phyloP scores from a whole-genome alignment of 176 grass and related monocot species.

The Musa acuminata region DNA sequence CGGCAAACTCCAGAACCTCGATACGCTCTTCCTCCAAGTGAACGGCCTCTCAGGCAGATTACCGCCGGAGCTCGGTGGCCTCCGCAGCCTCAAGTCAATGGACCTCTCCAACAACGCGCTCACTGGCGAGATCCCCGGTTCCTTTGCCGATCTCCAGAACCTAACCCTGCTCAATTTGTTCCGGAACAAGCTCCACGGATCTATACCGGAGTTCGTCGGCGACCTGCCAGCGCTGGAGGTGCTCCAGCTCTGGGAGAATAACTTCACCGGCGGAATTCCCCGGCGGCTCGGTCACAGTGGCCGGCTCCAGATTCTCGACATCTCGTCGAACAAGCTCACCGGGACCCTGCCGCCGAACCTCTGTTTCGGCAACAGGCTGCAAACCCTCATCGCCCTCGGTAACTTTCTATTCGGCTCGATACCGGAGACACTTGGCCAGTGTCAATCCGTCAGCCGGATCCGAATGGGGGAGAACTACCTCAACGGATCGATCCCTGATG shows the following conservation, averaged over 20 bases:
- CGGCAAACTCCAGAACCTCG: constrained; percentile 50
- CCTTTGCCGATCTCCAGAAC: constrained; percentile 63
- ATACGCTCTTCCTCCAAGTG: constrained; percentile 41
- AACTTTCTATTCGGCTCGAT: constrained; percentile 1
- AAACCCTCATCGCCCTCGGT: constrained; percentile 2
- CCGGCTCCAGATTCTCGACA: not conserved
- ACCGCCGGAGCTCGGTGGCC: constrained; percentile 40
- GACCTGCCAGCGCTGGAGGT: constrained; percentile 19
- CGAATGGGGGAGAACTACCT: constrained; percentile 8
- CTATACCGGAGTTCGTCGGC: constrained; percentile 23
- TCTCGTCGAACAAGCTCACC: constrained; percentile 10
- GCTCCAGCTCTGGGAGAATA: constrained; percentile 8
- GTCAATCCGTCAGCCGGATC: constrained; percentile 1
- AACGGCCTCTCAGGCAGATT: constrained; percentile 51
- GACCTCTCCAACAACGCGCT: constrained; percentile 56
- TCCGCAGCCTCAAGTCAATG: constrained; percentile 36
- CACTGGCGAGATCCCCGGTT: constrained; percentile 57
- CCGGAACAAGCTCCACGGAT: constrained; percentile 18
- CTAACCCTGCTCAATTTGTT: constrained; percentile 33
- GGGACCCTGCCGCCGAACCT: constrained; percentile 2
- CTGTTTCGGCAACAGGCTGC: constrained; percentile 2
- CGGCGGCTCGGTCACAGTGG: not conserved
- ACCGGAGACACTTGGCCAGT: constrained; percentile 3
- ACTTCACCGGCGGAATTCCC: not conserved
- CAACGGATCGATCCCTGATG: not conserved